Percentiles rank a stretch among this genome's conserved stretches.
Evolutionary conservation across 805 yeast genomes (phyloP).

Genomic region (Saccharomycopsis sp.): DNA sequence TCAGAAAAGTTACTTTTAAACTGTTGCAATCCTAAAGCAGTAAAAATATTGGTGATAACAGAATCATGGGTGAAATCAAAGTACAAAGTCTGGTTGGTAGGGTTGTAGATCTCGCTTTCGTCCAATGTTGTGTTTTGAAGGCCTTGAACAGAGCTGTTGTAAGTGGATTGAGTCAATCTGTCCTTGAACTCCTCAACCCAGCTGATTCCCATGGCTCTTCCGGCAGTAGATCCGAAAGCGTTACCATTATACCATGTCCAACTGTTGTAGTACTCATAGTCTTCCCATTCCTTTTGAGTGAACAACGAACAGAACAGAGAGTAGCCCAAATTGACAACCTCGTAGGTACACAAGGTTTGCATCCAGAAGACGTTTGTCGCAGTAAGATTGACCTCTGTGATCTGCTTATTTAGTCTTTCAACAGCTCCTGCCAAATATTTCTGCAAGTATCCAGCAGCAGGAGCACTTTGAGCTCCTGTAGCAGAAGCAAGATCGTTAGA

Average conservation of each 20-base stretch:
- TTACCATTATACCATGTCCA: slow-evolving; percentile 52
- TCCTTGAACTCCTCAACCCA: slow-evolving; percentile 38
- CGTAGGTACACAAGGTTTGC: slow-evolving; percentile 69
- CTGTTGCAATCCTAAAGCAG: slow-evolving; percentile 52
- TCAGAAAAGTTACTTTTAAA: slow-evolving; percentile 17
- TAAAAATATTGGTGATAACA: slow-evolving; percentile 51
- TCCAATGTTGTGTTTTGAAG: slow-evolving; percentile 39
- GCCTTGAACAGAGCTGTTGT: slow-evolving; percentile 44
- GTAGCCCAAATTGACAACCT: slow-evolving; percentile 59
- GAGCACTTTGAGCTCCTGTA: background rate
- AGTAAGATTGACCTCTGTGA: slow-evolving; percentile 49
- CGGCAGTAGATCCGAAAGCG: slow-evolving; percentile 59
- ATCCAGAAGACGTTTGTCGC: slow-evolving; percentile 43
- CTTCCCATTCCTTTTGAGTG: slow-evolving; percentile 60
- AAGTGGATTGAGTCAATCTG: slow-evolving; percentile 39
- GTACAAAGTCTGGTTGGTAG: slow-evolving; percentile 45
- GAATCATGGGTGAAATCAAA: slow-evolving; percentile 73
- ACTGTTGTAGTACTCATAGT: slow-evolving; percentile 55
- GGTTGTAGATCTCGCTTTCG: slow-evolving; percentile 27
- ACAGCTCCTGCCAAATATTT: slow-evolving; percentile 47
- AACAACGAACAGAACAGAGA: slow-evolving; percentile 64
- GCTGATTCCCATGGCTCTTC: slow-evolving; percentile 55
- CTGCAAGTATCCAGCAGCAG: slow-evolving; percentile 4
- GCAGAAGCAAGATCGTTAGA: background rate
- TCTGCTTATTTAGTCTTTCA: slow-evolving; percentile 44